Evolutionary conservation across 768 basidiomycete genomes (phyloP).

Genomic region (Dioszegia hungarica): DNA sequence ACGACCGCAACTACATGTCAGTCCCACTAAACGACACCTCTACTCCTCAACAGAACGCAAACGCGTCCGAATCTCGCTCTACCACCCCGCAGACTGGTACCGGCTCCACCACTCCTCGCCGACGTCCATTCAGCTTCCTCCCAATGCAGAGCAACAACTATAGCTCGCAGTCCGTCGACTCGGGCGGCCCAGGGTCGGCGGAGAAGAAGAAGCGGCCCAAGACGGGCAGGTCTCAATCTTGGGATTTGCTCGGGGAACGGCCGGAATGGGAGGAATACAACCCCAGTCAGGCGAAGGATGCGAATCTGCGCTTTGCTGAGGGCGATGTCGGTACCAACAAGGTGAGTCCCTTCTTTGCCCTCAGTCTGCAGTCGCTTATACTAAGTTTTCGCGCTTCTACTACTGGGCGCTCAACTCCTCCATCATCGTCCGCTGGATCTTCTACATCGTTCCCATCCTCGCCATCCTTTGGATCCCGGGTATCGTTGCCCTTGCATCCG

Average conservation of each 20-base stretch:
- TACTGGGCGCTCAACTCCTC: constrained; percentile 70
- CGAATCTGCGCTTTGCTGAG: constrained; percentile 46
- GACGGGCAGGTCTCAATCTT: constrained; percentile 15
- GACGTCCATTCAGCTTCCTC: constrained; percentile 19
- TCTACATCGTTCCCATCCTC: constrained; percentile 68
- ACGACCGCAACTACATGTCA: constrained; percentile 26
- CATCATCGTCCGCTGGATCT: constrained; percentile 71
- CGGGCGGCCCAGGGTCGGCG: neutral
- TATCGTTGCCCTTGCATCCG: constrained; percentile 61
- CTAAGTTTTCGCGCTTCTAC: constrained; percentile 61
- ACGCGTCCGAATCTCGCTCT: constrained; percentile 8
- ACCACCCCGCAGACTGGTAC: constrained; percentile 23
- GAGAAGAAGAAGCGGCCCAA: constrained; percentile 28
- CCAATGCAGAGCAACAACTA: constrained; percentile 13
- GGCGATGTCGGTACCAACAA: constrained; percentile 48
- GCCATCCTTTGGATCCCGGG: constrained; percentile 53
- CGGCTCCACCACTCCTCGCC: constrained; percentile 19
- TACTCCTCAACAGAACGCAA: neutral
- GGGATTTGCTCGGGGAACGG: constrained; percentile 40
- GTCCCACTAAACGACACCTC: constrained; percentile 22
- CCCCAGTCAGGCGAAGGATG: constrained; percentile 36
- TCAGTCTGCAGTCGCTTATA: neutral
- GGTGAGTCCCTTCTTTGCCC: constrained; percentile 28
- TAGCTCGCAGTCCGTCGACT: neutral
- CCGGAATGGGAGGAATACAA: constrained; percentile 49